Conservation (phyloP, 108 stramenopile genomes). For the Cyclostephanos tholiformis region DNA sequence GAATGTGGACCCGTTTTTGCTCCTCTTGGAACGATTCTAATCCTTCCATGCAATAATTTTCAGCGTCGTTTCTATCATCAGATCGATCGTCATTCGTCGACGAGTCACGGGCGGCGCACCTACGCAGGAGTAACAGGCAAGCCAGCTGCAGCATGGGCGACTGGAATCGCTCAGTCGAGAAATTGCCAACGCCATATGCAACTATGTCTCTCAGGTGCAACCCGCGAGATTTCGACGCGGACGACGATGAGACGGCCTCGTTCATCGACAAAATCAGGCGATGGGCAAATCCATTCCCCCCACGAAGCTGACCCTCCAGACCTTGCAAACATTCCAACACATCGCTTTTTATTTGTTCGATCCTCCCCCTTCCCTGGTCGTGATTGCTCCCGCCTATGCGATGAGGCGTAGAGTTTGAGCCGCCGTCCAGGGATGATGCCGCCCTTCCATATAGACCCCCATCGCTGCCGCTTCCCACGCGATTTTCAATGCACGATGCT, state of each 20-base stretch:
- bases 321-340: constrained; percentile 23
- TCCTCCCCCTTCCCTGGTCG: constrained; percentile 3
- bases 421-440: neutral
- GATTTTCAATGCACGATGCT: neutral
- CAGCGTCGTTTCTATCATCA: neutral
- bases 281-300: constrained; percentile 23
- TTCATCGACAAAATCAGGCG: constrained; percentile 20
- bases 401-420: neutral
- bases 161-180: constrained; percentile 19
- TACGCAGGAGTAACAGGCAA: constrained; percentile 35
- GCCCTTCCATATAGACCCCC: constrained; percentile 2
- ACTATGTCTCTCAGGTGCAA: constrained; percentile 45
- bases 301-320: constrained; percentile 22
- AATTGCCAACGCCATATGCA: constrained; percentile 55
- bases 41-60: neutral
- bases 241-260: constrained; percentile 5
- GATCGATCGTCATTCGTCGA: neutral
- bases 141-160: constrained; percentile 55
- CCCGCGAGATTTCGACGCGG: neutral
- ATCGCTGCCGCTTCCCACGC: neutral
- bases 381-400: neutral
- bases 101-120: constrained; percentile 5
- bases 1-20: constrained; percentile 36
- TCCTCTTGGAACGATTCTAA: constrained; percentile 29
- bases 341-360: constrained; percentile 17